Base-by-base conservation (phyloP, 306 rosid genomes). In the Cicer pinnatifidum region DNA sequence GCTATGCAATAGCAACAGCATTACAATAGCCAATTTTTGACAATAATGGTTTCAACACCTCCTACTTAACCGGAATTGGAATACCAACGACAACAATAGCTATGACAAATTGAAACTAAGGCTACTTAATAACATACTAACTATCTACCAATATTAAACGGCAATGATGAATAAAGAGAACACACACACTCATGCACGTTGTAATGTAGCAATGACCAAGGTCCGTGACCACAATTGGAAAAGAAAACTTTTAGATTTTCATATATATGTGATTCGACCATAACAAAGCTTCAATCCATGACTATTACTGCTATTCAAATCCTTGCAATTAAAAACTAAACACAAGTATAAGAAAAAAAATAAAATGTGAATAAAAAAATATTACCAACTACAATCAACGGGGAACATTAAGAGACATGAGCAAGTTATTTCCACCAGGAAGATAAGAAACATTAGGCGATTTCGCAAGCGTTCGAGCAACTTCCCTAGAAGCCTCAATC, bases 401-500 rank as follows among this genome's bases (percentile, higher is more conserved):
- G 0, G 78, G 17, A 15, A 89, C 40, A 16, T 86, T 87, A 56
- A 93, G 89, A 75, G 89, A 93, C 85, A 91, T 72, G 12, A 91
- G 85, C 77, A 93, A 47, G 71, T 79, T 82, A 77, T 85, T 60
- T 15, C 88, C 88, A 3, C 88, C 88, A 5, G 88, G 88, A 41
- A 93, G 81, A 84, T 93, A 93, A 7, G 90, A 17, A 3, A 93
- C 97, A 64, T 93, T 91, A 1, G 97, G 96, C 13, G 98, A 78
- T 82, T 86, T 91, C 1, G 97, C 87, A 4, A 93, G 78, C 0
- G 98, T 93, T 1, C 79, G 50, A 0, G 97, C 97, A 9, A 89
- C 81, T 69, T 93, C 98, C 84, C 97, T 85, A 0, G 93, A 84
- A 0, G 98, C 98, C 78, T 93, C 98, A 35, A 93, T 93, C 86